phyloP scores from a whole-genome alignment of 1,284 basidiomycete species.

The Sanghuangporus baumii region DNA sequence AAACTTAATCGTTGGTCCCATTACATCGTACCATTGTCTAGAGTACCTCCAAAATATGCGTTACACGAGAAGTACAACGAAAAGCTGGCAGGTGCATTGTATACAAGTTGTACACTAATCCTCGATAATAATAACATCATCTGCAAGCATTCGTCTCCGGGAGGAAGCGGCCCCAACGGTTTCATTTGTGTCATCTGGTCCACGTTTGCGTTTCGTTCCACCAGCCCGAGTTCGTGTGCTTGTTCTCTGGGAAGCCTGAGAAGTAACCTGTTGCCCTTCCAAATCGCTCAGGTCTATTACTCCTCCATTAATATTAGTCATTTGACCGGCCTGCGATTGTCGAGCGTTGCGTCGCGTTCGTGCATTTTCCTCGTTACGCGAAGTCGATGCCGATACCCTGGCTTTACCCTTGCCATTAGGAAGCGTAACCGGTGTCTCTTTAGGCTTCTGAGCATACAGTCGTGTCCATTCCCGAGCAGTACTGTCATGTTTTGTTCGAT shows the following conservation, averaged over 20 bases:
- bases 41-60: neutral
- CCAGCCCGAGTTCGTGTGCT: neutral
- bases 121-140: conserved; percentile 37
- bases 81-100: too few species aligned
- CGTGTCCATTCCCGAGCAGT: conserved; percentile 62
- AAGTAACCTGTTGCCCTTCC: neutral
- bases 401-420: conserved; percentile 28
- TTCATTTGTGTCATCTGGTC: conserved; percentile 17
- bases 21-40: neutral
- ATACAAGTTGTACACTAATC: conserved; percentile 23
- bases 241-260: neutral
- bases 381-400: conserved; percentile 15
- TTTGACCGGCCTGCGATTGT: neutral
- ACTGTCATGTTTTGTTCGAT: conserved; percentile 56
- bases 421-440: neutral
- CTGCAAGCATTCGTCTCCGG: conserved; percentile 16
- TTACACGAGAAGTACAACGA: neutral
- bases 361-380: neutral
- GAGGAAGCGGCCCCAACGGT: conserved; percentile 19
- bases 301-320: neutral
- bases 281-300: conserved; percentile 8
- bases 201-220: conserved; percentile 27
- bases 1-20: neutral
- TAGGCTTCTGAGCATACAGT: conserved; percentile 47
- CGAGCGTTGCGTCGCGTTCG: conserved; percentile 18